Conservation (phyloP, 768 basidiomycete genomes). For the Wakefieldia striispora region DNA sequence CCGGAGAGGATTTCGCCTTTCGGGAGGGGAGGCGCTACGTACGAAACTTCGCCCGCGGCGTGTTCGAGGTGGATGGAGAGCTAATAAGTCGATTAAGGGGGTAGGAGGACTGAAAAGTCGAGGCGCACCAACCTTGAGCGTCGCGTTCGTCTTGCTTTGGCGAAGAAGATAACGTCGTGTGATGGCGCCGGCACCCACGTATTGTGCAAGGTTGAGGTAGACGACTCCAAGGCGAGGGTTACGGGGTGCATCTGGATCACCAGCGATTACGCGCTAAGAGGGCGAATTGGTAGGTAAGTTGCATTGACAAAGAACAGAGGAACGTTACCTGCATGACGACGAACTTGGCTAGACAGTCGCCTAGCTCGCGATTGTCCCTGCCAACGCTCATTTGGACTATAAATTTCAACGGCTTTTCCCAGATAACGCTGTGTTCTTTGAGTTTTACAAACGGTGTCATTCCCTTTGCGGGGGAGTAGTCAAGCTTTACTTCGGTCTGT, state of each 20-base stretch:
- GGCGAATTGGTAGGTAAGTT: neutral
- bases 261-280: slow-evolving; percentile 51
- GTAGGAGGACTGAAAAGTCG: neutral
- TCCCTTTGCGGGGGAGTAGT: slow-evolving; percentile 48
- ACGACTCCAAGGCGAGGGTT: slow-evolving; percentile 65
- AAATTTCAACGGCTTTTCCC: slow-evolving; percentile 57
- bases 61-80: slow-evolving; percentile 58
- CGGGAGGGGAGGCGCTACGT: slow-evolving; percentile 63
- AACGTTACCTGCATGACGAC: slow-evolving; percentile 52
- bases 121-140: slow-evolving; percentile 52
- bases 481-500: neutral
- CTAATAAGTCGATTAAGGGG: slow-evolving; percentile 27
- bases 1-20: slow-evolving; percentile 73
- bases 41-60: slow-evolving; percentile 53
- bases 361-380: slow-evolving; percentile 45
- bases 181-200: slow-evolving; percentile 55
- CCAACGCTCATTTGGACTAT: slow-evolving; percentile 62
- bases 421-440: slow-evolving; percentile 61
- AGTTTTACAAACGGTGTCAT: slow-evolving; percentile 59
- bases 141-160: slow-evolving; percentile 78
- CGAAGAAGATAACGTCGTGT: slow-evolving; percentile 65
- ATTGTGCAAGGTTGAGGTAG: slow-evolving; percentile 73
- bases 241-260: slow-evolving; percentile 53
- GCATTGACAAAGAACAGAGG: neutral
- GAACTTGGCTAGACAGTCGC: slow-evolving; percentile 62